These are phyloP conservation scores for Stephanodiscus minutulus DNA, from an alignment of 108 stramenopile species.

Conservation along the genomic window DNA sequence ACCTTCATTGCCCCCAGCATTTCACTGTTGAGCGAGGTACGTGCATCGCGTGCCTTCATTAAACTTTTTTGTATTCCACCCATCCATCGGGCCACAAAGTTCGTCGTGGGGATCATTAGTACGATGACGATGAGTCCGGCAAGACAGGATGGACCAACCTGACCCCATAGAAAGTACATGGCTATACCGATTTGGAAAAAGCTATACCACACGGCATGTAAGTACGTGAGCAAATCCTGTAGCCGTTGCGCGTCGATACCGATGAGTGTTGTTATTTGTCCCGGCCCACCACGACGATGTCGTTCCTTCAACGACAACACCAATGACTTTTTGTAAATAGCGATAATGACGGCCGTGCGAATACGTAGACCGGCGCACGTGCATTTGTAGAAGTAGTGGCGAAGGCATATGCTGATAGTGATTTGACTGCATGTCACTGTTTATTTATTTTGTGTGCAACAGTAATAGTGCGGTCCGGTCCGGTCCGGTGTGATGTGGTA, in stretches of 20 bases:
- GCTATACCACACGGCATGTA: slow-evolving; percentile 84
- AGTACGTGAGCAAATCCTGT: slow-evolving; percentile 81
- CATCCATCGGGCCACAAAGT: slow-evolving; percentile 63
- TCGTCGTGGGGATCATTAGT: slow-evolving; percentile 83
- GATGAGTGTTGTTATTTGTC: slow-evolving; percentile 92
- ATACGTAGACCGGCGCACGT: slow-evolving; percentile 86
- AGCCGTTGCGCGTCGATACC: slow-evolving; percentile 91
- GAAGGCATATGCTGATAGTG: slow-evolving; percentile 77
- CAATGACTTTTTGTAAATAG: slow-evolving; percentile 89
- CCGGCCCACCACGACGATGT: slow-evolving; percentile 51
- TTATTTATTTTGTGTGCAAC: too few species aligned
- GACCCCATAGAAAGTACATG: slow-evolving; percentile 81
- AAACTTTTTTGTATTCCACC: slow-evolving; percentile 73
- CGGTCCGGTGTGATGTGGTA: too few species aligned
- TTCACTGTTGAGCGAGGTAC: slow-evolving; percentile 89
- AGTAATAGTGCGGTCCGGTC: too few species aligned
- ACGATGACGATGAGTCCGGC: slow-evolving; percentile 89
- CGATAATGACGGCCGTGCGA: slow-evolving; percentile 78
- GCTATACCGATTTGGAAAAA: slow-evolving; percentile 82
- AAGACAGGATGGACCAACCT: slow-evolving; percentile 76
- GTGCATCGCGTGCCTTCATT: slow-evolving; percentile 84
- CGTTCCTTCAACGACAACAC: slow-evolving; percentile 68
- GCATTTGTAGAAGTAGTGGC: slow-evolving; percentile 94
- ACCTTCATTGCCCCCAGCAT: slow-evolving; percentile 87
- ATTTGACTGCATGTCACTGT: slow-evolving; percentile 72